Percentiles rank a stretch among this genome's conserved stretches.
These are phyloP conservation scores for Bauhinia variegata DNA, from an alignment of 306 rosid species.

Conservation along the genomic window DNA sequence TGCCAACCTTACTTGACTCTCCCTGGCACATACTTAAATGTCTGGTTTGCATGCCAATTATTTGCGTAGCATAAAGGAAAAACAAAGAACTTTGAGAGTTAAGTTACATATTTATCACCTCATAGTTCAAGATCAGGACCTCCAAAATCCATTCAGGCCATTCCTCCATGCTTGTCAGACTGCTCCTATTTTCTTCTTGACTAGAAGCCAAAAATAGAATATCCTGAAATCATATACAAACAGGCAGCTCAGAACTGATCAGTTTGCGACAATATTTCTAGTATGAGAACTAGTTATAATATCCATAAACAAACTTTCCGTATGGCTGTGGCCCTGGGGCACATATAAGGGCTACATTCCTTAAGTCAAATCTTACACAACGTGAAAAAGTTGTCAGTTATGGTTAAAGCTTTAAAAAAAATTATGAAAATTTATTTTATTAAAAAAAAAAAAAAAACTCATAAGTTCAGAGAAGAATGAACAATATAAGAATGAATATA, in stretches of 20 bases:
- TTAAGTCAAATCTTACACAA: not conserved
- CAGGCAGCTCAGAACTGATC: conserved; percentile 55
- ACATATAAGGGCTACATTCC: conserved; percentile 18
- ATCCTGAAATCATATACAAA: conserved; percentile 87
- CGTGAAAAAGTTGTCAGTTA: conserved; percentile 17
- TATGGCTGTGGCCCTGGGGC: not conserved
- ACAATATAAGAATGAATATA: not conserved
- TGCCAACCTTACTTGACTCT: too few species aligned
- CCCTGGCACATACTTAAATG: too few species aligned
- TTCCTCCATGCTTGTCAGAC: conserved; percentile 82
- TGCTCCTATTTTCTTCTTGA: conserved; percentile 82
- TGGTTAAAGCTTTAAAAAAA: conserved; percentile 1
- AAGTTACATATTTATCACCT: conserved; percentile 50
- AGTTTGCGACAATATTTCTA: conserved; percentile 34
- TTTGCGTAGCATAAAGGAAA: not conserved
- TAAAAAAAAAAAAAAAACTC: too few species aligned
- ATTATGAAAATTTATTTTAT: too few species aligned
- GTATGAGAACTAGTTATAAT: conserved; percentile 19
- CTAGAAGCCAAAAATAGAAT: conserved; percentile 99
- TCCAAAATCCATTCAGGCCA: conserved; percentile 99
- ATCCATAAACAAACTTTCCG: conserved; percentile 11
- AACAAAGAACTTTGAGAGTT: too few species aligned
- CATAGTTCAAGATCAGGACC: conserved; percentile 83
- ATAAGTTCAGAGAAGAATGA: conserved; percentile 15
- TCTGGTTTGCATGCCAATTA: conserved; percentile 9